Evolutionary conservation across 2,329 filamentous ascomycete genomes (phyloP), one percentile per base, ranked within the genome.

Genomic region (Penicillium nordicum): DNA sequence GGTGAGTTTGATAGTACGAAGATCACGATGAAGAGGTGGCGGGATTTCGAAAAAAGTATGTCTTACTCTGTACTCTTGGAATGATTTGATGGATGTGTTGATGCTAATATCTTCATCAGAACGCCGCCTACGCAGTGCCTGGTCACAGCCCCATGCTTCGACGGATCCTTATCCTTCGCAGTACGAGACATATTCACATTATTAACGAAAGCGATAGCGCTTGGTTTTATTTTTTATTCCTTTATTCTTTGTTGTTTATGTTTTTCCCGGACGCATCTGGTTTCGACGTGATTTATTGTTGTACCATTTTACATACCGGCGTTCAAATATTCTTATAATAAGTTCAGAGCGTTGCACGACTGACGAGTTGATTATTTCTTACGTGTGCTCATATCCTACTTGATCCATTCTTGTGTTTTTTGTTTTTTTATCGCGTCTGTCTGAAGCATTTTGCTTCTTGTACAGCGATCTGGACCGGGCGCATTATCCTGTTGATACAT

Each of bases 11-110:
- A 99, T 76, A 95, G 89, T 74, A 95, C 88, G 76, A 96, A 97
- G 84, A 99, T 99, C 72, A 97, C 93, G 37, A 99, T 99, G 94
- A 97, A 96, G 82, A 81, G 94, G 67, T 99, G 94, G 94, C 89
- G 88, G 61, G 94, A 99, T 76, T 99, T 97, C 72, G 94, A 99
- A 80, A 84, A 83, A 74, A 87, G 84, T 82, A 78, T 73, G 74
- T 50, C 8, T 30, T 46, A 12, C n/a, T 41, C 9, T 25, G 10
- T 8, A 23, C n/a, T 6, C 12, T 8, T 50, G 6, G 7, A 10
- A 23, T 9, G 2, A 16, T 23, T 27, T 18, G 14, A 9, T n/a
- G 4, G 18, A 16, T 34, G 21, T 16, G 3, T 16, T 5, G 5
- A 34, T 49, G 18, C 63, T 59, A 57, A 64, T 25, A 42, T 49